Conservation (phyloP, 306 rosid species). For the Fagus crenata region DNA sequence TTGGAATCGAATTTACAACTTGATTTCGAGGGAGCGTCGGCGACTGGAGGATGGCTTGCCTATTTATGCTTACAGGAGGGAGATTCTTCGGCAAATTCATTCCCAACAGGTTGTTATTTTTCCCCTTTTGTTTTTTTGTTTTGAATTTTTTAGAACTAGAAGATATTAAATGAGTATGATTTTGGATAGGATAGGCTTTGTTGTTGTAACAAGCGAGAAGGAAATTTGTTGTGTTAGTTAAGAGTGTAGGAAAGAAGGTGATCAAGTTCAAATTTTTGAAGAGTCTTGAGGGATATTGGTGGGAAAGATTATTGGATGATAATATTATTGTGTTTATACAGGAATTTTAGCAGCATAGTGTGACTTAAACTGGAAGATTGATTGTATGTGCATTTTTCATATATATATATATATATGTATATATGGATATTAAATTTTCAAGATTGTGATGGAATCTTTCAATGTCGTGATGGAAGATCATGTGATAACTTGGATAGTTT, state of each 20-base stretch:
- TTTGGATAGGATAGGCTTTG: background rate
- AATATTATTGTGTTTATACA: background rate
- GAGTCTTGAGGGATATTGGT: background rate
- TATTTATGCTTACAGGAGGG: slow-evolving; percentile 70
- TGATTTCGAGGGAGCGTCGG: slow-evolving; percentile 65
- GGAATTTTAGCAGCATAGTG: background rate
- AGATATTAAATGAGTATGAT: too few relatives aligned
- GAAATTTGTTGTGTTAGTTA: background rate
- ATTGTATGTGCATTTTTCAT: background rate
- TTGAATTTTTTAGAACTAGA: background rate
- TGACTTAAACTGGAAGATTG: background rate
- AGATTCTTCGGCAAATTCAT: slow-evolving; percentile 55
- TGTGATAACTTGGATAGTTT: too few relatives aligned
- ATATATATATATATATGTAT: too few relatives aligned
- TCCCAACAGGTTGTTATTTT: slow-evolving; percentile 57
- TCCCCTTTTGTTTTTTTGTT: background rate
- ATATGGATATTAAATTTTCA: background rate
- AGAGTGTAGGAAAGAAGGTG: background rate
- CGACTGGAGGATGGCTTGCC: slow-evolving; percentile 82
- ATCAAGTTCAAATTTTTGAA: background rate
- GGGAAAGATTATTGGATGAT: background rate
- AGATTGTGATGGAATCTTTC: background rate
- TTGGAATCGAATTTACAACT: slow-evolving; percentile 52
- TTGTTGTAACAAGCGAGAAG: background rate
- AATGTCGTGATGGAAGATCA: too few relatives aligned